These are phyloP conservation scores for Calonectria leucothoes DNA, from an alignment of 2,329 filamentous ascomycete genomes.

Conservation along the genomic window DNA sequence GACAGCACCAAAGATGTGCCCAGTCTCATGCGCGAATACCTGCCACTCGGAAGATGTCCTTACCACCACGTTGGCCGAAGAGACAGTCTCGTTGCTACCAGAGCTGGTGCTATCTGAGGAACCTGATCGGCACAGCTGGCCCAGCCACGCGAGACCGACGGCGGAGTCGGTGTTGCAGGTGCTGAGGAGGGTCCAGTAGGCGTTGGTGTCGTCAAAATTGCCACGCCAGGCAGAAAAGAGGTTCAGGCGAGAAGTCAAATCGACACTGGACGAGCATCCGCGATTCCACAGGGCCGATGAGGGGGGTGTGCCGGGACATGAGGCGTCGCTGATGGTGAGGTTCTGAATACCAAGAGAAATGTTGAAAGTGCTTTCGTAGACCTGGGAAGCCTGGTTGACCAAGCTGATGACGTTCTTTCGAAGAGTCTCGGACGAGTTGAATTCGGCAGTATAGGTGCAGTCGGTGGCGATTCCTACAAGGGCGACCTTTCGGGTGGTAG, in stretches of 20 bases:
- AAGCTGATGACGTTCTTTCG: constrained; percentile 81
- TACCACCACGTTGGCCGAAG: constrained; percentile 90
- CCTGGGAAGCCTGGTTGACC: constrained; percentile 86
- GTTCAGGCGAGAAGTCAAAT: constrained; percentile 84
- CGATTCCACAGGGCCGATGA: constrained; percentile 85
- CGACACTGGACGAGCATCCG: constrained; percentile 70
- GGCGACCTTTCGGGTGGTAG: constrained; percentile 89
- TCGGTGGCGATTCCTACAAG: constrained; percentile 93
- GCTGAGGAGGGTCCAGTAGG: constrained; percentile 92
- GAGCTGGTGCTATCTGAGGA: constrained; percentile 65
- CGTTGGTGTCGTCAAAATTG: constrained; percentile 79
- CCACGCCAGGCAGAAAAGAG: constrained; percentile 92
- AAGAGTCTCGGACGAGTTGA: constrained; percentile 71
- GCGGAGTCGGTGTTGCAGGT: constrained; percentile 85
- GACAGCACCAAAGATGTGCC: constrained; percentile 94
- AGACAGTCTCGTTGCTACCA: constrained; percentile 76
- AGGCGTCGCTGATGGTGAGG: constrained; percentile 78
- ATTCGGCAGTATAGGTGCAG: constrained; percentile 84
- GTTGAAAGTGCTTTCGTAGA: constrained; percentile 94
- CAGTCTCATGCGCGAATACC: constrained; percentile 93
- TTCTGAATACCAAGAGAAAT: constrained; percentile 92
- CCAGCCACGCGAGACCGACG: constrained; percentile 93
- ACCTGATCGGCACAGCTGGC: constrained; percentile 79
- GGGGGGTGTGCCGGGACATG: constrained; percentile 79
- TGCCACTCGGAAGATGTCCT: constrained; percentile 90